Percentiles rank a stretch among this genome's conserved stretches.
phyloP scores from a whole-genome alignment of 1,284 basidiomycete species.

The Malassezia pachydermatis region DNA sequence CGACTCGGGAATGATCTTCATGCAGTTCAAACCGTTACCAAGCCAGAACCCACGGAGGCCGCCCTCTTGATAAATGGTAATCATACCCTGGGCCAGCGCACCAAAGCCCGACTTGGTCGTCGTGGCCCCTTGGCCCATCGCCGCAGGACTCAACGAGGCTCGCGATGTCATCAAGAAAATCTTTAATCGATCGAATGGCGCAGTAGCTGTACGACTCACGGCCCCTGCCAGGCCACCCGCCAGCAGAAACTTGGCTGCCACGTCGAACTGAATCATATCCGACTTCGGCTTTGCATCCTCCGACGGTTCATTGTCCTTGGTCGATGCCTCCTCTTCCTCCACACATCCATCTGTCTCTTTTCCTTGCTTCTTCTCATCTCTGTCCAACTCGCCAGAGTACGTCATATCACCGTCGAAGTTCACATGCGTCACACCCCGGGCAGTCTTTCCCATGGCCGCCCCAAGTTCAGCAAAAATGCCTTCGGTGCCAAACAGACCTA shows the following conservation, averaged over 20 bases:
- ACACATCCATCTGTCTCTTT: constrained; percentile 1
- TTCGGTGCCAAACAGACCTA: constrained; percentile 42
- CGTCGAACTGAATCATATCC: constrained; percentile 59
- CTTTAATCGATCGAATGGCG: constrained; percentile 93
- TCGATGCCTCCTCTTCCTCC: background rate
- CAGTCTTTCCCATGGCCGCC: constrained; percentile 37
- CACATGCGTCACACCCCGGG: constrained; percentile 39
- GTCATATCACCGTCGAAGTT: constrained; percentile 44
- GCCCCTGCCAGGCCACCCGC: constrained; percentile 91
- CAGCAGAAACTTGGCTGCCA: constrained; percentile 75
- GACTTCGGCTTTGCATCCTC: constrained; percentile 57
- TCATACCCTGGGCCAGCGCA: constrained; percentile 63
- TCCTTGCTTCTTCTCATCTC: background rate
- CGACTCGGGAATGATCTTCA: constrained; percentile 92
- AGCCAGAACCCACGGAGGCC: constrained; percentile 88
- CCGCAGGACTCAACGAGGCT: constrained; percentile 17
- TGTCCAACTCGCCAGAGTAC: constrained; percentile 37
- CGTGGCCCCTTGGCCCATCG: constrained; percentile 5
- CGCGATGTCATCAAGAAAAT: constrained; percentile 82
- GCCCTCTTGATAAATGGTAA: constrained; percentile 62
- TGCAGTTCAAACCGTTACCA: constrained; percentile 58
- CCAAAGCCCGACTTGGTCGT: constrained; percentile 40
- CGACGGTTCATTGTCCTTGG: constrained; percentile 41
- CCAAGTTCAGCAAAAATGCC: constrained; percentile 46
- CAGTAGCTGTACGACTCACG: constrained; percentile 91